These are phyloP conservation scores for Xylariales sp. DNA, from an alignment of 2,329 filamentous ascomycete species.

Conservation along the genomic window DNA sequence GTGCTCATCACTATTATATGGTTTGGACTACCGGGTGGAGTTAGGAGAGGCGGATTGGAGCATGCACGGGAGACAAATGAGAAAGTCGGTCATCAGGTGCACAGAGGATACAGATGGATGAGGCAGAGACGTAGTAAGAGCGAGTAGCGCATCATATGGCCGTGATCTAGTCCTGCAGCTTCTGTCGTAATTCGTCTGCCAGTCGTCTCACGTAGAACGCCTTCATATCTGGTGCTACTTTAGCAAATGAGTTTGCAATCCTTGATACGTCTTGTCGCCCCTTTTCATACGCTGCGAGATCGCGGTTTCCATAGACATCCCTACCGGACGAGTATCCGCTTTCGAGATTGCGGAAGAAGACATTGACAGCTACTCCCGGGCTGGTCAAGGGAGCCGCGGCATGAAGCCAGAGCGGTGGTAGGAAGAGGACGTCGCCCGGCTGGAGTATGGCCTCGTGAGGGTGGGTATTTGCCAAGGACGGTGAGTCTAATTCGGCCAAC, in stretches of 20 bases:
- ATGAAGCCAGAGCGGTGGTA: slow-evolving; percentile 83
- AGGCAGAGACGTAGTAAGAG: slow-evolving; percentile 11
- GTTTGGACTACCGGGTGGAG: slow-evolving; percentile 36
- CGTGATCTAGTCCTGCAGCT: slow-evolving; percentile 21
- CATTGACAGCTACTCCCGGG: slow-evolving; percentile 76
- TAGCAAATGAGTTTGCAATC: slow-evolving; percentile 60
- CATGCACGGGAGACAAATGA: slow-evolving; percentile 32
- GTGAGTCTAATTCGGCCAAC: slow-evolving; percentile 46
- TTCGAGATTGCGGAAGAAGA: slow-evolving; percentile 75
- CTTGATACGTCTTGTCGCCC: slow-evolving; percentile 67
- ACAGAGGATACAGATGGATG: slow-evolving; percentile 5
- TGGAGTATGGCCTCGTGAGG: slow-evolving; percentile 63
- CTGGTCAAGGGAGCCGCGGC: slow-evolving; percentile 57
- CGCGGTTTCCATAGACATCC: slow-evolving; percentile 85
- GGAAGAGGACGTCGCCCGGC: slow-evolving; percentile 72
- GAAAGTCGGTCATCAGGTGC: slow-evolving; percentile 26
- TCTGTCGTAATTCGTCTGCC: slow-evolving; percentile 56
- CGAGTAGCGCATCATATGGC: slow-evolving; percentile 22
- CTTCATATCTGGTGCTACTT: slow-evolving; percentile 60
- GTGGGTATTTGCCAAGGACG: slow-evolving; percentile 43
- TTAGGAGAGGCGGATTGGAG: slow-evolving; percentile 36
- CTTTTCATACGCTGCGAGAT: slow-evolving; percentile 79
- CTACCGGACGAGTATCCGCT: slow-evolving; percentile 66
- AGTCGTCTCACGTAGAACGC: slow-evolving; percentile 72
- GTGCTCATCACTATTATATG: slow-evolving; percentile 40